phyloP scores from a whole-genome alignment of 2,329 filamentous ascomycete genomes.

The Trichophyton rubrum region DNA sequence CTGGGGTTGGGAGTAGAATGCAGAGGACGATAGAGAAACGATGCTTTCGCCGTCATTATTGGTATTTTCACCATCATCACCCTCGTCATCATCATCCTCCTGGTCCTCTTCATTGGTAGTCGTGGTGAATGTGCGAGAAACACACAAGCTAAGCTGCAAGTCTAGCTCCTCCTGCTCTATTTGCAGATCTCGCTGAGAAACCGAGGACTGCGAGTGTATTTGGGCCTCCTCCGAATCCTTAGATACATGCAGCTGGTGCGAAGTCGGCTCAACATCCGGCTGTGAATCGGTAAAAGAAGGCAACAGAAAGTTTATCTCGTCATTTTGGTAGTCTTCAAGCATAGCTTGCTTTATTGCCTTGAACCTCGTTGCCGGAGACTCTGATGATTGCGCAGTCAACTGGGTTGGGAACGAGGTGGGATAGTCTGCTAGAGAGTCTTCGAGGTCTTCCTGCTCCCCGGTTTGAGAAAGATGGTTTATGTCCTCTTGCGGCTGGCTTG shows the following conservation, averaged over 20 bases:
- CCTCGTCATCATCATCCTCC: background rate
- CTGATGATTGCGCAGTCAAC: background rate
- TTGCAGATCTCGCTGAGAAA: background rate
- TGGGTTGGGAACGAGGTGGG: slow-evolving; percentile 1
- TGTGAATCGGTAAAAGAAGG: slow-evolving; percentile 3
- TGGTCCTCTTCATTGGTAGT: slow-evolving; percentile 4
- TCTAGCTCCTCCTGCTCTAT: background rate
- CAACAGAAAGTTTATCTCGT: slow-evolving; percentile 11
- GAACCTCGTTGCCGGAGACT: slow-evolving; percentile 6
- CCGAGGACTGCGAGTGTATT: background rate
- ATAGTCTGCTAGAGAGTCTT: background rate
- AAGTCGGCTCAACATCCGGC: background rate
- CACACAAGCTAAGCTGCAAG: background rate
- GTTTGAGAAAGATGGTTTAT: background rate
- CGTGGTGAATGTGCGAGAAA: background rate
- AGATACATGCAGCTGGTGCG: background rate
- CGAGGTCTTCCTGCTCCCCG: background rate
- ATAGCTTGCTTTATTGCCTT: slow-evolving; percentile 11
- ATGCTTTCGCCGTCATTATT: slow-evolving; percentile 10
- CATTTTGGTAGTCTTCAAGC: slow-evolving; percentile 8
- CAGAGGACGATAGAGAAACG: slow-evolving; percentile 19
- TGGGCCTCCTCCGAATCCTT: background rate
- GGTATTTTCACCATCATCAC: background rate
- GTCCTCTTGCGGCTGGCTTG: background rate
- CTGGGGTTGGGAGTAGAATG: slow-evolving; percentile 16